Base-by-base conservation (phyloP, 805 yeast genomes). In the Danielozyma ontarioensis region DNA sequence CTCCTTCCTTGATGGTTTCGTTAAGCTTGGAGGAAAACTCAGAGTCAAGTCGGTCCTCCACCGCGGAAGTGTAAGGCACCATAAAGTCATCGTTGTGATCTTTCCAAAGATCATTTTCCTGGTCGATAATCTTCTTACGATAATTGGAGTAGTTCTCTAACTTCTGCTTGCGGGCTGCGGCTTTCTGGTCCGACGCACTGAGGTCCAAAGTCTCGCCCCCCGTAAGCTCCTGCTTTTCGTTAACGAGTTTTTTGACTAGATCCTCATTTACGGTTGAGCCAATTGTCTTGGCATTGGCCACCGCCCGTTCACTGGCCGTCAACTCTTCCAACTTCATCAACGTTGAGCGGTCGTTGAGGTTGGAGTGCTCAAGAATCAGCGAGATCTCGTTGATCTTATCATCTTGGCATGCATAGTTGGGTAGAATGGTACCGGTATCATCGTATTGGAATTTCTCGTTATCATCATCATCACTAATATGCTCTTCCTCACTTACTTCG, bases 61-160 rank as follows among this genome's bases (percentile, higher is more conserved):
- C 68, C 24, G 80, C 85, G 7, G 80, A 70, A 2, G 87, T 80
- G 51, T 80, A 80, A 1, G 86, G 86, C n/a, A 77, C 57, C 62
- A 67, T 54, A 34, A 66, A 66, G 28, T 59, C 64, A 22, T 33
- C 33, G 10, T 27, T 13, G 17, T 26, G 34, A 18, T 25, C 37
- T 27, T 41, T 50, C 53, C 17, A 51, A 51, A 35, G 29, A 19
- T 68, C 70, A 25, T 76, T 70, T 39, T 70, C 72, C 22, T 80
- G 79, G 32, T 79, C 74, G 27, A 80, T 76, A 30, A 80, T 65
- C 45, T 77, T 75, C 40, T 71, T 65, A 43, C 80, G 68, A 57
- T 76, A 78, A 3, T 70, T 64, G 18, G 76, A 77, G 52, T 76
- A 78, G 41, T 72, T 77, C 38, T 73, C 78, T 39, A 75, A 53